Evolutionary conservation across 176 grass and related monocot genomes (phyloP), one percentile per base, ranked within the genome.

Genomic region (Cymbopogon citratus): DNA sequence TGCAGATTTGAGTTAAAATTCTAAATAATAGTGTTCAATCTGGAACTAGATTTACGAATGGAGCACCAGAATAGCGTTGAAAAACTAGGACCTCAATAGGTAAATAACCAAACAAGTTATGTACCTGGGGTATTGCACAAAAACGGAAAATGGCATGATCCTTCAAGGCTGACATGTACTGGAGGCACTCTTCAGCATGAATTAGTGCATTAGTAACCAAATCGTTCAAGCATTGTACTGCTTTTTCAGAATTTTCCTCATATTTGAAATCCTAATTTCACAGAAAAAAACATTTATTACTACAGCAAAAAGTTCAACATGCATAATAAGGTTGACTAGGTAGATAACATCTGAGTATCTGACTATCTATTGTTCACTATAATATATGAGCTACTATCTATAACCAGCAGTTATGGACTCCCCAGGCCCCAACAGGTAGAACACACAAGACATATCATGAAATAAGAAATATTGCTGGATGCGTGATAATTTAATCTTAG

Each of bases 141-240:
- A 98, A 98, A 14, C 87, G 81, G 79, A 95, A 98, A 90, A 91
- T 93, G n/a, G 88, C 63, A 62, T 38, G 21, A 86, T 93, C 88
- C 76, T 95, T 98, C 68, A 98, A 87, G 6, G 79, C 66, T 69
- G 92, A 80, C 90, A 98, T 95, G 87, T 98, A 98, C 44, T 84
- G 27, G 66, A 98, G 87, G 83, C 92, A 98, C 39, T 93, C 90
- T 83, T 91, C 85, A 12, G 83, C 90, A 80, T 98, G 95, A 78
- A 70, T 75, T 63, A 98, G 81, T 88, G 95, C 92, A 86, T 98
- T 87, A 60, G 92, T 95, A 61, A 98, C 92, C 87, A 98, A 66
- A 83, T 98, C 90, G 84, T 95, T 98, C 73, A 98, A 93, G 83
- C 95, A 98, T 31, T 91, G 92, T 59, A 98, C 95, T 27, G 95